Percentiles rank a stretch among this genome's conserved stretches.
These are phyloP conservation scores for Zymoseptoria crescenta DNA, from an alignment of 2,329 filamentous ascomycete genomes.

Conservation along the genomic window DNA sequence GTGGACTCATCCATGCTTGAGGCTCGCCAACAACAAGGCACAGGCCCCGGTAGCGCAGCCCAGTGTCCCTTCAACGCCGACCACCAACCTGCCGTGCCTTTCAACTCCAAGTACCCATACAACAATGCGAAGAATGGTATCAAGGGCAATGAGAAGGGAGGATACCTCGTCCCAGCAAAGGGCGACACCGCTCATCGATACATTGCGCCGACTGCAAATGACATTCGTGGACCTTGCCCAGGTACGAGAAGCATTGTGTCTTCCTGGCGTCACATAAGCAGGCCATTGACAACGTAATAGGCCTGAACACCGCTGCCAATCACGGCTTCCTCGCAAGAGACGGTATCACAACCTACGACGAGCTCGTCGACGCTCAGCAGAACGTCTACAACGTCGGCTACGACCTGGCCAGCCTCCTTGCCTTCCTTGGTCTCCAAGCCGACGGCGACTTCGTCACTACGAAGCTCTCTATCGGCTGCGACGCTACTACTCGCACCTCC, in stretches of 20 bases:
- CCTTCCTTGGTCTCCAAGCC: conserved; percentile 33
- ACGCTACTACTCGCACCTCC: conserved; percentile 37
- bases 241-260: too few relatives aligned
- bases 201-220: conserved; percentile 29
- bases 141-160: conserved; percentile 36
- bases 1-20: conserved; percentile 30
- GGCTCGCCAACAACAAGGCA: conserved; percentile 27
- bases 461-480: conserved; percentile 39
- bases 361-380: conserved; percentile 39
- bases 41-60: conserved; percentile 22
- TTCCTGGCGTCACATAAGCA: too few relatives aligned
- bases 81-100: conserved; percentile 31
- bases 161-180: conserved; percentile 38
- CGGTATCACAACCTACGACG: conserved; percentile 33
- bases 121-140: conserved; percentile 36
- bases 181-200: conserved; percentile 36
- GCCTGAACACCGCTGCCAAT: conserved; percentile 38
- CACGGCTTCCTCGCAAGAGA: conserved; percentile 38
- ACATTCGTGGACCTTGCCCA: conserved; percentile 33
- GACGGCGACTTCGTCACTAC: conserved; percentile 36
- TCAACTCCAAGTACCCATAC: conserved; percentile 35
- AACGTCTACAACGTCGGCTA: conserved; percentile 42
- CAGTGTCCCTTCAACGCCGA: conserved; percentile 35
- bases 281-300: too few relatives aligned
- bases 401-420: conserved; percentile 35